A percentile compares a stretch with the other conserved stretches of the same genome.
Evolutionary conservation across 371 early-diverging fungal species (phyloP).

Genomic region (Mortierella sp.): DNA sequence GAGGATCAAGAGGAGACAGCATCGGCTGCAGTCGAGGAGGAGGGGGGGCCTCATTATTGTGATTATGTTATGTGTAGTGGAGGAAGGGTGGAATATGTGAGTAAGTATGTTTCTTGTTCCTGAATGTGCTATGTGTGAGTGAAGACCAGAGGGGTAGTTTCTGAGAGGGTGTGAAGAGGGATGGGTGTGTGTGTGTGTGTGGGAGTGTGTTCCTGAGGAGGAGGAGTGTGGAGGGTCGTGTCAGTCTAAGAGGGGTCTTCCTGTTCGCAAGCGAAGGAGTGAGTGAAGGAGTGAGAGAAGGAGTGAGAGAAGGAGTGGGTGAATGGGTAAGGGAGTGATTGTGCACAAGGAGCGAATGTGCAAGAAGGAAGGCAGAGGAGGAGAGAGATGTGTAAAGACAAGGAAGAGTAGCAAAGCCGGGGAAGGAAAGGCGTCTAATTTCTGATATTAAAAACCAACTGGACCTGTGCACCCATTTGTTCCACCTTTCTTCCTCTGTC

Average conservation of each 20-base stretch:
- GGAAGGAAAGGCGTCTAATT: too few relatives aligned
- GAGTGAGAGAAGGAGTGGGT: not conserved
- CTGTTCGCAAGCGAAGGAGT: not conserved
- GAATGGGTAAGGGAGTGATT: not conserved
- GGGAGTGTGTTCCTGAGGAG: not conserved
- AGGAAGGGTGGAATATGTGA: not conserved
- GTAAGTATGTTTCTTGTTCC: not conserved
- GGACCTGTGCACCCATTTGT: too few relatives aligned
- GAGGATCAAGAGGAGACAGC: conserved; percentile 34
- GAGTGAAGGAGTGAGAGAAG: not conserved
- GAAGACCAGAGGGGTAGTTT: not conserved
- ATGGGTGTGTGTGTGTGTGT: not conserved
- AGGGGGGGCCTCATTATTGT: conserved; percentile 28
- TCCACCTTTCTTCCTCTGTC: too few relatives aligned
- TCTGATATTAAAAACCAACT: too few relatives aligned
- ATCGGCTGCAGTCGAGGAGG: conserved; percentile 19
- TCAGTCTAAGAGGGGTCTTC: not conserved
- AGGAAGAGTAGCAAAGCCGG: too few relatives aligned
- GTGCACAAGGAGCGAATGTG: not conserved
- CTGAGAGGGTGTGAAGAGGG: not conserved
- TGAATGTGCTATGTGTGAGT: not conserved
- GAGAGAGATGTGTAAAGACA: not conserved
- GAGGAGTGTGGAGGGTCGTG: not conserved
- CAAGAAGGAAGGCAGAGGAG: not conserved
- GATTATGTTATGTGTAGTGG: not conserved